These are phyloP conservation scores for Aleurites moluccanus DNA, from an alignment of 441 rosid species.

Conservation along the genomic window DNA sequence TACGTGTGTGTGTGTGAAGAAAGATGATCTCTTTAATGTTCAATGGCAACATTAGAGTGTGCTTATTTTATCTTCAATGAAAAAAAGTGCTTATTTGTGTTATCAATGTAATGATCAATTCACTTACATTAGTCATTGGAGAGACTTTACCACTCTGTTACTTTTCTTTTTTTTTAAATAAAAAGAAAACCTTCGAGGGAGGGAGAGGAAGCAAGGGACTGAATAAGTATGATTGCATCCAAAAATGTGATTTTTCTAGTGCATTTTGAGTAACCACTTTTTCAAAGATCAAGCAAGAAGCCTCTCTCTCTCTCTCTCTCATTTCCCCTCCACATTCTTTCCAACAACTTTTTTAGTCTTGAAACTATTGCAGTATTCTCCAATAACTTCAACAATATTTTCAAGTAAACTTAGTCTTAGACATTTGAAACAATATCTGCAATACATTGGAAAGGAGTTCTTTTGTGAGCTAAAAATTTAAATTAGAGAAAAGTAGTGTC, in stretches of 20 bases:
- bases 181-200: not conserved
- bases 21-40: not conserved
- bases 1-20: not conserved
- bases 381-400: too few relatives aligned
- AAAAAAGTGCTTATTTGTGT: too few relatives aligned
- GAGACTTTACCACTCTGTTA: not conserved
- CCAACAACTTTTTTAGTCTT: not conserved
- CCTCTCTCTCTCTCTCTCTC: not conserved
- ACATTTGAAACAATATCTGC: not conserved
- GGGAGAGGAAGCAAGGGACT: not conserved
- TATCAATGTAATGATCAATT: not conserved
- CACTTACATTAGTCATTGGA: not conserved
- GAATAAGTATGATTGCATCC: not conserved
- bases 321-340: too few relatives aligned
- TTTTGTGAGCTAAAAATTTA: not conserved
- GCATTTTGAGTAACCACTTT: not conserved
- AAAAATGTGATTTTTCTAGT: not conserved
- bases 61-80: too few relatives aligned
- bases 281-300: slow-evolving; percentile 4
- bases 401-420: not conserved
- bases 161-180: not conserved
- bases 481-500: not conserved
- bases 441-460: not conserved
- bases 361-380: not conserved
- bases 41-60: not conserved